Evolutionary conservation across 441 rosid genomes (phyloP).

Genomic region (Corymbia citriodora): DNA sequence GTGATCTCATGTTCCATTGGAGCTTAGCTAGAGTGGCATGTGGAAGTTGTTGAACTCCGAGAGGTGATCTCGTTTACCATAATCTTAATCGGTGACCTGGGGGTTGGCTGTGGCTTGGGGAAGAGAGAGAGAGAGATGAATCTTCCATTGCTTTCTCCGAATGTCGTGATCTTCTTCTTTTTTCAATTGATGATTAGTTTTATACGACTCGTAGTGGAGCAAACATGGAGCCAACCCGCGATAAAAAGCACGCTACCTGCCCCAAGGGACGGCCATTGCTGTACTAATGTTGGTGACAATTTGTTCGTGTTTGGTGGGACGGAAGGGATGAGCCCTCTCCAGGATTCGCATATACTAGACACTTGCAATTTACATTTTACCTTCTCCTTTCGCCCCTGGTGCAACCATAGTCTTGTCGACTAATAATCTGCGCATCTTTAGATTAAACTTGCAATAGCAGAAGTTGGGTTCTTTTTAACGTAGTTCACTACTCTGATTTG

Average conservation of each 20-base stretch:
- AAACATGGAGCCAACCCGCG: slow-evolving; percentile 71
- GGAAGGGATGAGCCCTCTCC: slow-evolving; percentile 73
- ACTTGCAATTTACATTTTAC: slow-evolving; percentile 46
- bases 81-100: background rate
- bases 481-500: background rate
- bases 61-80: background rate
- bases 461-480: background rate
- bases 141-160: background rate
- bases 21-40: background rate
- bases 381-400: background rate
- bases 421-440: background rate
- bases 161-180: background rate
- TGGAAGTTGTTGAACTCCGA: background rate
- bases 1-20: background rate
- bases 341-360: slow-evolving; percentile 71
- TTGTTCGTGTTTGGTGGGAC: slow-evolving; percentile 89
- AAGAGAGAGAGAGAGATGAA: background rate
- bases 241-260: slow-evolving; percentile 62
- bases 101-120: background rate
- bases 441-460: background rate
- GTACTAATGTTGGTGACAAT: slow-evolving; percentile 63
- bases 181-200: background rate
- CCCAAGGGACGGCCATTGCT: slow-evolving; percentile 88
- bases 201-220: slow-evolving; percentile 44
- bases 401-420: background rate